Evolutionary conservation across 345 rosid genomes (phyloP).

Genomic region (Melaleuca alternifolia): DNA sequence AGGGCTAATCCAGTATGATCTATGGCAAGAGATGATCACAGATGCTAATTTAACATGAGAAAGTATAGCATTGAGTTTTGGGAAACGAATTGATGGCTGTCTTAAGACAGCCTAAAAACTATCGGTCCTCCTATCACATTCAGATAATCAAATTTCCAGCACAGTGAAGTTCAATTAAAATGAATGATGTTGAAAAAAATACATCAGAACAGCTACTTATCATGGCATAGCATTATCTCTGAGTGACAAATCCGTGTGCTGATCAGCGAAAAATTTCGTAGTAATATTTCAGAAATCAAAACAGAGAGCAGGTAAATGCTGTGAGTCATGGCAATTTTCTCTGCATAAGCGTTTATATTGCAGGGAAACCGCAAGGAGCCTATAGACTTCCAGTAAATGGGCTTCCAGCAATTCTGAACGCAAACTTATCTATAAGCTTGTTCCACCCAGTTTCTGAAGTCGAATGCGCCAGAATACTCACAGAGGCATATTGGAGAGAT

Average conservation of each 20-base stretch:
- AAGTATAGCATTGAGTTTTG: background rate
- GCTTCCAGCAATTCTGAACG: background rate
- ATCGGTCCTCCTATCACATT: background rate
- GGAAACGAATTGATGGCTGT: background rate
- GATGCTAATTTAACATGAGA: background rate
- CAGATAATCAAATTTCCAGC: background rate
- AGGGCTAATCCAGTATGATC: background rate
- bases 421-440: background rate
- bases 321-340: background rate
- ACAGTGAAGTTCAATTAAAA: background rate
- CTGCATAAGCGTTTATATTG: background rate
- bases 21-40: background rate
- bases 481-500: background rate
- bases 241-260: no score
- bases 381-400: background rate
- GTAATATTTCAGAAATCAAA: background rate
- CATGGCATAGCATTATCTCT: background rate
- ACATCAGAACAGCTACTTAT: background rate
- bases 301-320: background rate
- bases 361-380: background rate
- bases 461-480: background rate
- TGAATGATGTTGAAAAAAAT: background rate
- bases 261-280: background rate
- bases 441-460: background rate
- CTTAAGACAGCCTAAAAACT: background rate